Conservation (phyloP, 1,284 basidiomycete genomes). For the Moniliella sp. region DNA sequence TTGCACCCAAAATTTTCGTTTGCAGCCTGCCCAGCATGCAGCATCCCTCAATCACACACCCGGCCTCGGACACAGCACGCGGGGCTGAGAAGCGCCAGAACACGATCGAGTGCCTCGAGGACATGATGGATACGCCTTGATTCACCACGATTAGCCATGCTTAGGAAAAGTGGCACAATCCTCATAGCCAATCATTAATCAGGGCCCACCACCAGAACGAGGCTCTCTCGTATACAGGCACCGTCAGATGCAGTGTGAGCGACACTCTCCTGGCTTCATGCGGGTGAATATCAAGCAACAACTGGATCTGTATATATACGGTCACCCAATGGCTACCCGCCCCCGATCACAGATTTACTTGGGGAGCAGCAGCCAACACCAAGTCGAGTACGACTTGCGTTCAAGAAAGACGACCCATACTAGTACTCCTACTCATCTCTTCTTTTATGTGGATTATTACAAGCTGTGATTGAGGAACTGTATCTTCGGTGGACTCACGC, state of each 20-base stretch:
- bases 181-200: slow-evolving; percentile 66
- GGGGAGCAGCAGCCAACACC: slow-evolving; percentile 62
- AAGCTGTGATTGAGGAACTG: too few relatives aligned
- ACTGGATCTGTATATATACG: slow-evolving; percentile 78
- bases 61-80: slow-evolving; percentile 2
- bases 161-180: slow-evolving; percentile 73
- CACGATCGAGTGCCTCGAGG: slow-evolving; percentile 46
- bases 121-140: slow-evolving; percentile 55
- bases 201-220: slow-evolving; percentile 98
- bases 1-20: too few relatives aligned
- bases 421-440: too few relatives aligned
- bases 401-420: too few relatives aligned
- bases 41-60: too few relatives aligned
- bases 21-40: too few relatives aligned
- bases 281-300: slow-evolving; percentile 90
- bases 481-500: too few relatives aligned
- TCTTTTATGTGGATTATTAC: too few relatives aligned
- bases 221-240: slow-evolving; percentile 83
- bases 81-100: slow-evolving; percentile 8
- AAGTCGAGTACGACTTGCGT: slow-evolving; percentile 2
- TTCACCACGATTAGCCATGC: slow-evolving; percentile 58
- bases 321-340: slow-evolving; percentile 79
- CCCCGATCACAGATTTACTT: slow-evolving; percentile 83
- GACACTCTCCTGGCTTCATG: slow-evolving; percentile 58
- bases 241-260: too few relatives aligned